Evolutionary conservation across 2,329 filamentous ascomycete genomes (phyloP).

Genomic region (Cladophialophora bantiana): DNA sequence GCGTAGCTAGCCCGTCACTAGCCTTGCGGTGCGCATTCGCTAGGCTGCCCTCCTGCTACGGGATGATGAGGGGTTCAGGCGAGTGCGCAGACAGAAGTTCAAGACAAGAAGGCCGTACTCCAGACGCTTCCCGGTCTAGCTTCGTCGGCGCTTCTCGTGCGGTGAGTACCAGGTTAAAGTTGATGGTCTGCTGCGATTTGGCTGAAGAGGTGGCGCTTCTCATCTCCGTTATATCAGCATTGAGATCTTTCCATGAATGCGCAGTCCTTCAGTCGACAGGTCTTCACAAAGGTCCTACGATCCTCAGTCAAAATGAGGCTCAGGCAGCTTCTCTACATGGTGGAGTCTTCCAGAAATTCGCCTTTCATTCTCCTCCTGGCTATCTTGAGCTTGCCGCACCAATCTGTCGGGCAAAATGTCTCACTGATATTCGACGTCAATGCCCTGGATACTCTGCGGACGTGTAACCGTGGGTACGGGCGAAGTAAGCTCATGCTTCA

Average conservation of each 20-base stretch:
- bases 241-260: background rate
- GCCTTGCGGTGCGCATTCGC: background rate
- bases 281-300: background rate
- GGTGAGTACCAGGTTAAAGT: background rate
- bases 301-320: background rate
- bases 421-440: background rate
- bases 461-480: background rate
- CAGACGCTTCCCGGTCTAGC: background rate
- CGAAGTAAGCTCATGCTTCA: background rate
- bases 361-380: background rate
- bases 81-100: background rate
- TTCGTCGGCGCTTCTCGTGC: background rate
- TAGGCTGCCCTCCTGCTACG: background rate
- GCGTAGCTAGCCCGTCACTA: background rate
- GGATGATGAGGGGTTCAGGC: background rate
- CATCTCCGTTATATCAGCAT: background rate
- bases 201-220: background rate
- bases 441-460: background rate
- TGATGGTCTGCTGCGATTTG: background rate
- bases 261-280: background rate
- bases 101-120: background rate
- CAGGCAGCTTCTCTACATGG: background rate
- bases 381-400: background rate
- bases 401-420: background rate
- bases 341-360: background rate